Evolutionary conservation across 2,329 filamentous ascomycete genomes (phyloP), one percentile per base, ranked within the genome.

Genomic region (Biscogniauxia mediterranea): DNA sequence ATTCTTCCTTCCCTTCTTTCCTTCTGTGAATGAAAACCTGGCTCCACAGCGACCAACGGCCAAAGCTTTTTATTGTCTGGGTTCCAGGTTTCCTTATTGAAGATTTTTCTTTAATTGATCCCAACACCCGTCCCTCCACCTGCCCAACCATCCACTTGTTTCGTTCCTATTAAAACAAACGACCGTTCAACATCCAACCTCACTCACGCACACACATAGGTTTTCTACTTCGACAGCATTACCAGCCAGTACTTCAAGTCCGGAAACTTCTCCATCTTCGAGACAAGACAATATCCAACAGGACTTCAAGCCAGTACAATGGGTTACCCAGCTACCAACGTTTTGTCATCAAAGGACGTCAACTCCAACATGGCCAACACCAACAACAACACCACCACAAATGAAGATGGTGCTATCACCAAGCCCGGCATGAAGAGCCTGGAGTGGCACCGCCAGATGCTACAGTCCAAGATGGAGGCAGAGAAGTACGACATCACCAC

Each of bases 401-500:
- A 66, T 52, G 65, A 64, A 59, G 70, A 66, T 58, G 61, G 66
- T 57, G 69, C 74, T 61, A 69, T 65, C 69, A 80, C 82, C 74
- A 68, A 71, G 70, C 60, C 69, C 61, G 78, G 83, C 63, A 77
- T 86, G 58, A 87, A 87, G 82, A 87, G 81, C 79, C 86, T 93
- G 82, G 89, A 92, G 72, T 91, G 91, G 74, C 90, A 93, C 74
- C 89, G 90, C 64, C 88, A 92, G 78, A 82, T 91, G 59, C 80
- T 93, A 61, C 85, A 91, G 74, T 85, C 83, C 74, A 91, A 90
- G 81, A 86, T 92, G 75, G 83, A 88, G 60, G 80, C 86, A 70
- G 83, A 85, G 66, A 79, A 85, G 89, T 91, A 81, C 67, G 67
- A 61, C 46, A 49, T 55, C 64, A 63, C 61, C 28, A 51, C 57